Evolutionary conservation across 2,329 filamentous ascomycete genomes (phyloP), one percentile per base, ranked within the genome.

Genomic region (Davidsoniella virescens): DNA sequence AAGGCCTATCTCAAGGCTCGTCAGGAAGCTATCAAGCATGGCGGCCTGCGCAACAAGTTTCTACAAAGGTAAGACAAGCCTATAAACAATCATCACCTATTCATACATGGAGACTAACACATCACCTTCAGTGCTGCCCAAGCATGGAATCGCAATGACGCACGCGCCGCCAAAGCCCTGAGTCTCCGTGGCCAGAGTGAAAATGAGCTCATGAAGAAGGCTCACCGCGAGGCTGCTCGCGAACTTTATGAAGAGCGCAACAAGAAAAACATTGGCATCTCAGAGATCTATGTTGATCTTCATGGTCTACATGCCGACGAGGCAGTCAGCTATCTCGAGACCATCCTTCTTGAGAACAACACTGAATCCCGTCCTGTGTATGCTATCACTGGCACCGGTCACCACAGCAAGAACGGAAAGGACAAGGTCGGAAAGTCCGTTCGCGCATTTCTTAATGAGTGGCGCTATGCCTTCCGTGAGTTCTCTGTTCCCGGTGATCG

Each of bases 261-360:
- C 63, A 85, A 82, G 64, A 76, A 80, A 60, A 69, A 68, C 54
- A 62, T 65, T 39, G 69, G 68, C 53, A 67, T 69, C 52, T 66
- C 76, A 39, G 92, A 98, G 67, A 78, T 95, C 41, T 98, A 93
- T 65, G 83, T 96, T 49, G 92, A 98, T 65, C 71, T 98, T 29
- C 92, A 98, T 64, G 92, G 92, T n/a, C 76, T 98, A n/a, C 92
- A 96, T 60, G 87, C 92, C 0, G 90, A 96, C 61, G 92, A 98
- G 69, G 92, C 90, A 4, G 87, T 96, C 39, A 85, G 92, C 56
- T 96, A 96, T 59, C 75, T 98, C 3, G 87, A 92, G 64, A 82
- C 82, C 55, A 84, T 93, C 38, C 78, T 98, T 18, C 71, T 88
- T 54, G 86, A 93, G 60, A 92, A 95, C 60, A 75, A 73, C 56